These are phyloP conservation scores for Spergularia azorica DNA, from an alignment of 179 eudicot genomes.

Conservation along the genomic window DNA sequence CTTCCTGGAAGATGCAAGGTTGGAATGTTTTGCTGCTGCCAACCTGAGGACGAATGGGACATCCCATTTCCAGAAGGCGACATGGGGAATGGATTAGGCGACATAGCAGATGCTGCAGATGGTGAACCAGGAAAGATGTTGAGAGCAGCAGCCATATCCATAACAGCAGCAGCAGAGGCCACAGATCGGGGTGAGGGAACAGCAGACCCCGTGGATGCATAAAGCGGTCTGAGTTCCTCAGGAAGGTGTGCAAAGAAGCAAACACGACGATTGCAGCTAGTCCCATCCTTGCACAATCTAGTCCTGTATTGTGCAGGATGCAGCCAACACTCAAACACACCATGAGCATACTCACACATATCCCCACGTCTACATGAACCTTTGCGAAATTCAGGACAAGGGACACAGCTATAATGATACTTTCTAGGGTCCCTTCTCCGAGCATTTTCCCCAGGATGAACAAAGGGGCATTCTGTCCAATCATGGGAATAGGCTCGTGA, in stretches of 20 bases:
- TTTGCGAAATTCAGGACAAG: conserved; percentile 63
- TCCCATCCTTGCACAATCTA: conserved; percentile 55
- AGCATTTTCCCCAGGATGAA: conserved; percentile 67
- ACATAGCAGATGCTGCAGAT: conserved; percentile 36
- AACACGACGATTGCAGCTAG: conserved; percentile 49
- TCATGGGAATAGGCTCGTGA: conserved; percentile 69
- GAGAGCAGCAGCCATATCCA: conserved; percentile 56
- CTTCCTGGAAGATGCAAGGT: conserved; percentile 51
- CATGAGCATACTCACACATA: conserved; percentile 61
- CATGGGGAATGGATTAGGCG: conserved; percentile 40
- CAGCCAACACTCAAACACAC: conserved; percentile 63
- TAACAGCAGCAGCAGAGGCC: conserved; percentile 44
- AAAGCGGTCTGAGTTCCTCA: conserved; percentile 55
- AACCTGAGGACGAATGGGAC: conserved; percentile 37
- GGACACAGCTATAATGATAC: conserved; percentile 62
- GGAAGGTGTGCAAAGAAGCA: conserved; percentile 62
- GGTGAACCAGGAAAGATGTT: conserved; percentile 47
- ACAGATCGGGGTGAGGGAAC: conserved; percentile 47
- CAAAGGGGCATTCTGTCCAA: conserved; percentile 74
- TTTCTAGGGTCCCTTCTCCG: conserved; percentile 62
- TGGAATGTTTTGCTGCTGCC: conserved; percentile 55
- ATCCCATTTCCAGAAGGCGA: conserved; percentile 45
- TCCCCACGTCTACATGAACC: conserved; percentile 58
- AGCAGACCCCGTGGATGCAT: conserved; percentile 51
- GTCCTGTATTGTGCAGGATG: conserved; percentile 67